A percentile compares a stretch with the other conserved stretches of the same genome.
Conservation (phyloP, 768 basidiomycete genomes). For the Naematelia encephala region DNA sequence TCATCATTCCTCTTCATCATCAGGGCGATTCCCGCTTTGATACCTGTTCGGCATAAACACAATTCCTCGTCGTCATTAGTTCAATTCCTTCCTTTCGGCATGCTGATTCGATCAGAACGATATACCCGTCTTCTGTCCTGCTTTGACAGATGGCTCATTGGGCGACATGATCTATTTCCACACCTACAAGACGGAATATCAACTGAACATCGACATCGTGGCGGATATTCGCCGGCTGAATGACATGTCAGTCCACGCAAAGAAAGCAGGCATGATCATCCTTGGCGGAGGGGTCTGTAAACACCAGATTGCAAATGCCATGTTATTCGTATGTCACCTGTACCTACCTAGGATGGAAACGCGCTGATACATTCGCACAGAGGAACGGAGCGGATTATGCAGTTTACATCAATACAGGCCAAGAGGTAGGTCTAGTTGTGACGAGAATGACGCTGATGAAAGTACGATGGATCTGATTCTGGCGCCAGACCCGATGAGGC, state of each 20-base stretch:
- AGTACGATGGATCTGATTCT: conserved; percentile 95
- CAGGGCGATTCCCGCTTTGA: too few species aligned
- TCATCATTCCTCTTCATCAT: too few species aligned
- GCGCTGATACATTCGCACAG: conserved; percentile 52
- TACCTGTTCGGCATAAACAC: too few species aligned
- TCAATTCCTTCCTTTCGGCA: background rate
- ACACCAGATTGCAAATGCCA: conserved; percentile 99
- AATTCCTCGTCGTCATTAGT: too few species aligned
- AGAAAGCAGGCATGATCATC: conserved; percentile 96
- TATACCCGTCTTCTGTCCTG: conserved; percentile 98
- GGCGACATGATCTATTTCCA: conserved; percentile 99
- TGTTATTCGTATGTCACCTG: conserved; percentile 75
- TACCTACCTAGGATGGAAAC: background rate
- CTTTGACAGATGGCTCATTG: conserved; percentile 93
- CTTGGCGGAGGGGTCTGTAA: conserved; percentile 98
- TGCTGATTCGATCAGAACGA: conserved; percentile 67
- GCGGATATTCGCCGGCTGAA: conserved; percentile 88
- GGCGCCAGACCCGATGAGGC: conserved; percentile 97
- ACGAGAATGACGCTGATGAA: conserved; percentile 3
- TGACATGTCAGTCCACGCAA: conserved; percentile 78
- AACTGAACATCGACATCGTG: conserved; percentile 84
- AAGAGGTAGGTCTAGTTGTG: conserved; percentile 57
- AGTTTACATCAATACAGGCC: conserved; percentile 96
- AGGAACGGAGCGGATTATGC: conserved; percentile 97
- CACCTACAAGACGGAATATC: conserved; percentile 72